Evolutionary conservation across 257 asterid genomes (phyloP).

Genomic region (Salvia rosmarinus): DNA sequence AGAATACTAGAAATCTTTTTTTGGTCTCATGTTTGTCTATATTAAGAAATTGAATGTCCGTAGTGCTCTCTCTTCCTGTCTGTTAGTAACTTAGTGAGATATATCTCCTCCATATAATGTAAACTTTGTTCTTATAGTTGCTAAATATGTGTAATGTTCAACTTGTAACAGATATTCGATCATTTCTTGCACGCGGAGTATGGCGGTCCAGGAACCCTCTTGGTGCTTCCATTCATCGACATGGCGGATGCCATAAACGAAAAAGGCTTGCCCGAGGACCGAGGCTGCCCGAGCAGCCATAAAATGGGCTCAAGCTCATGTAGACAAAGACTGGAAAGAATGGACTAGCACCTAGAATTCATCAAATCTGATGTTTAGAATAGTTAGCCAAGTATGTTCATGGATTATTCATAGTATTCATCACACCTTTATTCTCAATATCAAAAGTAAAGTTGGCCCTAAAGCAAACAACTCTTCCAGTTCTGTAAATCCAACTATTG

Average conservation of each 20-base stretch:
- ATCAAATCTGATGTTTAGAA: neutral
- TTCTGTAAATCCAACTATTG: neutral
- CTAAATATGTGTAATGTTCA: neutral
- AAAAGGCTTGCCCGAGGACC: constrained; percentile 87
- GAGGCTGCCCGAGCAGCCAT: constrained; percentile 93
- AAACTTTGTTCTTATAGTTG: neutral
- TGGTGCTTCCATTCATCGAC: constrained; percentile 81
- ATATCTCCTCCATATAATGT: neutral
- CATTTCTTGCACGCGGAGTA: constrained; percentile 79
- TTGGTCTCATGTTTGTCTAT: too few relatives aligned
- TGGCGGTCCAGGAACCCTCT: constrained; percentile 90
- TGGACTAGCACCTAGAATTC: constrained; percentile 50
- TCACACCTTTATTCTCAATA: constrained; percentile 2
- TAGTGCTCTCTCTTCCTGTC: too few relatives aligned
- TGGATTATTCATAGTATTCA: neutral
- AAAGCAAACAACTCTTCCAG: neutral
- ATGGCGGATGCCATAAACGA: constrained; percentile 87
- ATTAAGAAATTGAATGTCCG: too few relatives aligned
- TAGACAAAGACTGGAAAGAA: constrained; percentile 87
- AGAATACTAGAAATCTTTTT: too few relatives aligned
- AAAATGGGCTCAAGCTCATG: constrained; percentile 82
- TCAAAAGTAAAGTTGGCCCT: neutral
- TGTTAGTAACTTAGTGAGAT: too few relatives aligned
- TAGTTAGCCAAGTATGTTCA: neutral
- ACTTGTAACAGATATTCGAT: constrained; percentile 59